These are phyloP conservation scores for Saccharomyces pastorianus DNA, from an alignment of 1,139 yeast genomes.

Conservation along the genomic window DNA sequence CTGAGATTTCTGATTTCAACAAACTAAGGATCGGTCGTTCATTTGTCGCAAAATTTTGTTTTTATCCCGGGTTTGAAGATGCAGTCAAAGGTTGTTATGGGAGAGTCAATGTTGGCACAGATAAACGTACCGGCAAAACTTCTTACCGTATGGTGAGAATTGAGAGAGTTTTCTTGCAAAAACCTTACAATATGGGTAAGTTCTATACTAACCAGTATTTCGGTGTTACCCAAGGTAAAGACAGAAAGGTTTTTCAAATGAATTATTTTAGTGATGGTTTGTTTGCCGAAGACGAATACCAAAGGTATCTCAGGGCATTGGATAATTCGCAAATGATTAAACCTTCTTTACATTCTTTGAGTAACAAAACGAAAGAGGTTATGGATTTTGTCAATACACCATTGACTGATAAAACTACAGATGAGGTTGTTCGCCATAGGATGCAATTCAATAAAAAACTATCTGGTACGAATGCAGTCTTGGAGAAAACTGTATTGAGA, in stretches of 20 bases:
- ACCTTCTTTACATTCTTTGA: conserved; percentile 62
- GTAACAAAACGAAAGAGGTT: conserved; percentile 55
- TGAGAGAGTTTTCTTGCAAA: conserved; percentile 52
- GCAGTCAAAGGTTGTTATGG: conserved; percentile 69
- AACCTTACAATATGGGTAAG: conserved; percentile 49
- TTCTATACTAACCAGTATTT: conserved; percentile 55
- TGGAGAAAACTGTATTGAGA: conserved; percentile 62
- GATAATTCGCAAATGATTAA: conserved; percentile 47
- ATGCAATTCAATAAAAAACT: conserved; percentile 48
- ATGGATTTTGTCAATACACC: conserved; percentile 54
- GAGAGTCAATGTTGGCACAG: conserved; percentile 70
- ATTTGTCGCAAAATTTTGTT: conserved; percentile 64
- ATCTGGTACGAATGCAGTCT: conserved; percentile 70
- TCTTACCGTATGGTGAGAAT: conserved; percentile 80
- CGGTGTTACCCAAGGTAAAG: conserved; percentile 45
- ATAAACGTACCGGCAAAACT: conserved; percentile 53
- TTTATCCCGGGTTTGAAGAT: conserved; percentile 71
- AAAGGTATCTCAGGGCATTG: conserved; percentile 56
- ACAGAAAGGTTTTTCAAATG: conserved; percentile 64
- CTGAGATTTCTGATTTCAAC: conserved; percentile 52
- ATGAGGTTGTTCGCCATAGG: conserved; percentile 70
- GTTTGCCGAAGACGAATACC: conserved; percentile 61
- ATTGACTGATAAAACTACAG: conserved; percentile 68
- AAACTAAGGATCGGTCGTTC: conserved; percentile 70
- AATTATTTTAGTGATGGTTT: conserved; percentile 71